Evolutionary conservation across 2,329 filamentous ascomycete species (phyloP), one percentile per base, ranked within the genome.

Genomic region (Talaromyces sp.): DNA sequence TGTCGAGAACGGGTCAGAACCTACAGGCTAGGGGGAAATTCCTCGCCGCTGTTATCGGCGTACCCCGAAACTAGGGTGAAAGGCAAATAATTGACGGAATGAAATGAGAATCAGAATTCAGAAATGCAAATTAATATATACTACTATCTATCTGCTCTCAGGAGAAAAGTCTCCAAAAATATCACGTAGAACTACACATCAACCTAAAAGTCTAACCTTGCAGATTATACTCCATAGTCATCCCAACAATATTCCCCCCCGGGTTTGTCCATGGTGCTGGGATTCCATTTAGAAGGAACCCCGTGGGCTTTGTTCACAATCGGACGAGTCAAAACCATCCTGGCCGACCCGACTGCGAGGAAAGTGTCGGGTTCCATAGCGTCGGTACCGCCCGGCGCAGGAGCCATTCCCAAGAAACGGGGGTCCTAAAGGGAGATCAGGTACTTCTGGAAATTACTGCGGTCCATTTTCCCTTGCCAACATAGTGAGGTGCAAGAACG

Each of bases 341-440:
- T 32, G 42, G 51, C 45, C 44, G 60, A 60, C 62, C 61, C 60
- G 55, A 53, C 47, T 51, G 52, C 36, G 50, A 45, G 62, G 60
- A 64, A 58, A 52, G 55, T 45, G 36, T 53, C 55, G 53, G 61
- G 57, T 58, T 51, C 62, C 62, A 60, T 42, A 24, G 55, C 41
- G 51, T 60, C 62, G 62, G 62, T 57, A 64, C 52, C 56, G 47
- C 57, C n/a, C 39, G 46, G 55, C 54, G 51, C 58, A 54, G 47
- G 54, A 51, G 49, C 52, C 57, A 55, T 55, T 42, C 43, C 39
- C 53, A 39, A n/a, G 17, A 51, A 39, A 49, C 32, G 1, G 50
- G 53, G 40, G 29, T 32, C 33, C 30, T 29, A 35, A 19, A 20
- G 9, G 47, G 50, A 27, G 40, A 40, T 29, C 35, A 45, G 40